These are phyloP conservation scores for Lasiodiplodia citricola DNA, from an alignment of 2,329 filamentous ascomycete genomes.

Conservation along the genomic window DNA sequence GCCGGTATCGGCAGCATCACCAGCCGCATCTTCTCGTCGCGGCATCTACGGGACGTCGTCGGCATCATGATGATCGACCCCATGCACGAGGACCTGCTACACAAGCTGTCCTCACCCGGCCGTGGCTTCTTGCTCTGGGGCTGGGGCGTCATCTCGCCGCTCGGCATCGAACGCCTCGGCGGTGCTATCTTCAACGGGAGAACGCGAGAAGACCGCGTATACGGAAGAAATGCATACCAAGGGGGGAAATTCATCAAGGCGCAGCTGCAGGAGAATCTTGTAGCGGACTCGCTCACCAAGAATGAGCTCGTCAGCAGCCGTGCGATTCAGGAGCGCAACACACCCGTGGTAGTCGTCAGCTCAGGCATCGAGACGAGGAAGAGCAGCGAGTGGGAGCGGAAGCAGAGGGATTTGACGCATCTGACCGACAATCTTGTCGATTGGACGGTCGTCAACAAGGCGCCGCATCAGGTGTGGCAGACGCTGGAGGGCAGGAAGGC, in stretches of 20 bases:
- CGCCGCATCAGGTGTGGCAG: slow-evolving; percentile 86
- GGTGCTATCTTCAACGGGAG: slow-evolving; percentile 84
- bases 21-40: slow-evolving; percentile 86
- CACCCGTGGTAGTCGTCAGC: slow-evolving; percentile 80
- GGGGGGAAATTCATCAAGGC: slow-evolving; percentile 85
- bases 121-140: slow-evolving; percentile 87
- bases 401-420: slow-evolving; percentile 82
- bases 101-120: slow-evolving; percentile 67
- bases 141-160: slow-evolving; percentile 81
- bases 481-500: slow-evolving; percentile 72
- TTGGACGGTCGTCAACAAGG: slow-evolving; percentile 87
- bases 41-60: slow-evolving; percentile 74
- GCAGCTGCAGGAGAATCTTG: slow-evolving; percentile 89
- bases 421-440: slow-evolving; percentile 78
- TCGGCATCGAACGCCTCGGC: slow-evolving; percentile 80
- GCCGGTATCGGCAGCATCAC: slow-evolving; percentile 89
- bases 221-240: slow-evolving; percentile 79
- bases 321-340: slow-evolving; percentile 77
- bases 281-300: slow-evolving; percentile 81
- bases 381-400: slow-evolving; percentile 76
- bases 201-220: slow-evolving; percentile 81
- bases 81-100: slow-evolving; percentile 84
- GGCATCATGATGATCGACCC: slow-evolving; percentile 87
- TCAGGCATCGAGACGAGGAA: slow-evolving; percentile 73
- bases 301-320: slow-evolving; percentile 80